Percentiles rank a stretch among this genome's conserved stretches.
These are phyloP conservation scores for Penstemon barbatus DNA, from an alignment of 257 asterid genomes.

Conservation along the genomic window DNA sequence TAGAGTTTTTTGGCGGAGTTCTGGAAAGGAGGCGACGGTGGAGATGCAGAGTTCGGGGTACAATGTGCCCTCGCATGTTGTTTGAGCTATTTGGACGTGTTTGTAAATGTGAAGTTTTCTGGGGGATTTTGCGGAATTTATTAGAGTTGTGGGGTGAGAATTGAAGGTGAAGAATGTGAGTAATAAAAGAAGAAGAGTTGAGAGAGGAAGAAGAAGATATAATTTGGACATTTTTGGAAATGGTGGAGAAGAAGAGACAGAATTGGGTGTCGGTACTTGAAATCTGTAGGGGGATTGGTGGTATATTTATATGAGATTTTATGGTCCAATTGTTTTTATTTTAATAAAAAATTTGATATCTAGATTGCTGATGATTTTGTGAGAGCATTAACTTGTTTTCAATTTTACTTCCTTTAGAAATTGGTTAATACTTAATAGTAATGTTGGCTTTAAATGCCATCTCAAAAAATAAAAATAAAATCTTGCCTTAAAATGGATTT, in stretches of 20 bases:
- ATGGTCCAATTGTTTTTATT: not conserved
- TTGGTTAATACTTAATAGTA: no score
- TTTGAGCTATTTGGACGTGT: constrained; percentile 49
- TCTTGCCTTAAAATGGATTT: no score
- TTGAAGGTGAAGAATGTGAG: constrained; percentile 39
- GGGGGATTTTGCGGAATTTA: constrained; percentile 24
- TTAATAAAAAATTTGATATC: no score
- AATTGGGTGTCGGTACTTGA: no score
- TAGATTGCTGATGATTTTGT: no score
- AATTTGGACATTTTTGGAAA: constrained; percentile 37
- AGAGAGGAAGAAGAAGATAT: constrained; percentile 32
- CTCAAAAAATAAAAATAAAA: no score
- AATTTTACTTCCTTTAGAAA: no score
- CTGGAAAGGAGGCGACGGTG: constrained; percentile 58
- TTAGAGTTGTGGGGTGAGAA: constrained; percentile 13
- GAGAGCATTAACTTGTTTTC: no score
- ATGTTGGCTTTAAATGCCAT: no score
- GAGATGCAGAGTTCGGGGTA: constrained; percentile 74
- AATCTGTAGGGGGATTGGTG: no score
- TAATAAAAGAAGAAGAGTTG: constrained; percentile 22
- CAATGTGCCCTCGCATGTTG: constrained; percentile 69
- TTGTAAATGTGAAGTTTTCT: constrained; percentile 42
- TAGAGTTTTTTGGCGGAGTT: constrained; percentile 58
- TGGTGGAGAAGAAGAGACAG: not conserved
- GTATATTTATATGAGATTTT: no score